Evolutionary conservation across 2,329 filamentous ascomycete species (phyloP), one percentile per base, ranked within the genome.

Genomic region (Botryotinia convoluta): DNA sequence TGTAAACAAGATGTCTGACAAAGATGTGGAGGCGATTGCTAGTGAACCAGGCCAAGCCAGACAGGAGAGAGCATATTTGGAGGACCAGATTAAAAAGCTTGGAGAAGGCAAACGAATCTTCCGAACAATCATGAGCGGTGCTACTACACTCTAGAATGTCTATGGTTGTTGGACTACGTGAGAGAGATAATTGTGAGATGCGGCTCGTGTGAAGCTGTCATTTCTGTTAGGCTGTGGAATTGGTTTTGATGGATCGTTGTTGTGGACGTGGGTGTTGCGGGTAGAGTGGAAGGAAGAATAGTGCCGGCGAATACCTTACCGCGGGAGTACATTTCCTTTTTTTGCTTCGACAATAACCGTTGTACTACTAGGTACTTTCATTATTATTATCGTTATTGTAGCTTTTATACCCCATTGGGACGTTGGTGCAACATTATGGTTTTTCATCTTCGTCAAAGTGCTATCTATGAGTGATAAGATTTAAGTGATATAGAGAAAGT

Each of bases 51-150:
- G 48, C 18, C 60, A 74, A 6, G 74, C 75, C 1, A 78, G 76
- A 64, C 70, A 77, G 16, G 72, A 78, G 54, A 72, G 79, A 26
- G 73, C 72, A 20, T 78, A 77, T n/a, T 73, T 80, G 14, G 73
- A 77, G 67, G 76, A 80, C 12, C 72, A 75, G 4, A 77, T 80
- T n/a, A 72, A 72, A 42, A 80, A 77, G 67, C 72, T 81, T 37
- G 64, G 76, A 60, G 76, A 77, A n/a, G 77, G 79, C 18, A 76
- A 75, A 60, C 70, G 74, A 12, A 79, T 79, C 60, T 79, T 80
- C 62, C 75, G 76, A 57, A 64, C 42, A 4, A 75, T 78, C 35
- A 78, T 78, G 75, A 64, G 69, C 9, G 37, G 35, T 29, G 60
- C 37, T 20, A 29, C 60, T 29, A 29, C 60, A 5, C 35, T 63